phyloP scores from a whole-genome alignment of 345 rosid species.

The Hypericum androsaemum region DNA sequence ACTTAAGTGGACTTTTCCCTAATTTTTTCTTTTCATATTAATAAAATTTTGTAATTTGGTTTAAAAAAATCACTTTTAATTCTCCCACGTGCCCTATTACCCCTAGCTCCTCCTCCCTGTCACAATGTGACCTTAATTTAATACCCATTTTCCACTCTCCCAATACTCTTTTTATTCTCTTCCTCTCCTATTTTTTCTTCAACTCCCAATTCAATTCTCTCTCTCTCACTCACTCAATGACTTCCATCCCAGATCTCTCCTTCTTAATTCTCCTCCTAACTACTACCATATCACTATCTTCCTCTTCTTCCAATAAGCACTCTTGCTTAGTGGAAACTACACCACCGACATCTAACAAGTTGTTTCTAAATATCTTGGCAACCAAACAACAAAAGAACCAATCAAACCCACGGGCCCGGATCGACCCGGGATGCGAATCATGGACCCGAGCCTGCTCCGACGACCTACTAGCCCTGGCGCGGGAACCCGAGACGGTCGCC shows the following conservation, averaged over 20 bases:
- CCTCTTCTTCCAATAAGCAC: slow-evolving; percentile 1
- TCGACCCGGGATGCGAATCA: slow-evolving; percentile 5
- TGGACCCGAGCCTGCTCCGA: slow-evolving; percentile 31
- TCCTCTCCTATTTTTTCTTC: no score
- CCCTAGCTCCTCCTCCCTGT: no score
- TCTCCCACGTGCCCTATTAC: no score
- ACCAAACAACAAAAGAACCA: slow-evolving; percentile 8
- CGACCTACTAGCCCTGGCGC: slow-evolving; percentile 26
- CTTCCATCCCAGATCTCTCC: slow-evolving; percentile 1
- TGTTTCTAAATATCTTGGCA: slow-evolving; percentile 9
- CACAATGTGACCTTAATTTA: no score
- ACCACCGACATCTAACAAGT: neutral
- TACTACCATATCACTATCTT: neutral
- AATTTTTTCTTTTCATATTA: no score
- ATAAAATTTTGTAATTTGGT: no score
- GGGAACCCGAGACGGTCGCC: slow-evolving; percentile 30
- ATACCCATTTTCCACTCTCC: no score
- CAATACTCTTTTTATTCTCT: no score
- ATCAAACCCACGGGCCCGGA: neutral
- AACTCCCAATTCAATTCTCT: slow-evolving; percentile 12
- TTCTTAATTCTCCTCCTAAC: neutral
- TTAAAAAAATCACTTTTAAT: neutral
- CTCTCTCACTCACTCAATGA: neutral
- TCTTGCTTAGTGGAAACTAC: slow-evolving; percentile 9
- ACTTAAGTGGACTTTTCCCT: no score